Evolutionary conservation across 2,329 filamentous ascomycete species (phyloP), one percentile per base, ranked within the genome.

Genomic region (Fusarium sp.): DNA sequence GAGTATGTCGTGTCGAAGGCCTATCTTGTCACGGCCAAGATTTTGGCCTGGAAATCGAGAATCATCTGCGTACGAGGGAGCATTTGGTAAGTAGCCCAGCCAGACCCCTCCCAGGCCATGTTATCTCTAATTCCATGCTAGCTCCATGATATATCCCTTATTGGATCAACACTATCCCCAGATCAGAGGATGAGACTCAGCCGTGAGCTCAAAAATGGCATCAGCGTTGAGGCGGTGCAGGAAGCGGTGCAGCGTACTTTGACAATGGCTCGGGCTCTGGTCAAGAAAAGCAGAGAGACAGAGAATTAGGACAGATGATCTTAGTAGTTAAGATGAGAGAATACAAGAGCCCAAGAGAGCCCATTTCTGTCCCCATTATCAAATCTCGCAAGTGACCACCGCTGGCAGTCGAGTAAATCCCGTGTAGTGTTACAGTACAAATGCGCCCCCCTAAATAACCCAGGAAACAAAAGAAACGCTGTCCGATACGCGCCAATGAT

Each of bases 381-480:
- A 8, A 39, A 18, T 49, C 52, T 44, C 53, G 35, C 6, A 41
- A 35, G 10, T 11, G 42, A 23, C 47, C 20, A 8, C 39, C 11
- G 16, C 18, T 31, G 39, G 24, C 49, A 28, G 33, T 23, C 60
- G 20, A 41, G 20, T 42, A 53, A 41, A 48, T 58, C 21, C 33
- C 41, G 20, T 8, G 5, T 43, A 29, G 11, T 59, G 15, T 37
- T 53, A 64, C 33, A 56, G 18, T 59, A 59, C 38, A 56, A 39
- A 44, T 43, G 9, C 0, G 8, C 24, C 35, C 54, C 35, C 20
- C 24, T 31, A 37, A 50, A 57, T 62, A 57, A 49, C 65, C 41
- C 65, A 62, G 18, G 15, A 69, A 44, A 54, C 38, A 62, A 46
- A 31, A 55, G 26, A 67, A 44, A 64, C 4, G 15, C 24, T 20